Evolutionary conservation across 345 rosid species (phyloP).

Genomic region (Populus simonii): DNA sequence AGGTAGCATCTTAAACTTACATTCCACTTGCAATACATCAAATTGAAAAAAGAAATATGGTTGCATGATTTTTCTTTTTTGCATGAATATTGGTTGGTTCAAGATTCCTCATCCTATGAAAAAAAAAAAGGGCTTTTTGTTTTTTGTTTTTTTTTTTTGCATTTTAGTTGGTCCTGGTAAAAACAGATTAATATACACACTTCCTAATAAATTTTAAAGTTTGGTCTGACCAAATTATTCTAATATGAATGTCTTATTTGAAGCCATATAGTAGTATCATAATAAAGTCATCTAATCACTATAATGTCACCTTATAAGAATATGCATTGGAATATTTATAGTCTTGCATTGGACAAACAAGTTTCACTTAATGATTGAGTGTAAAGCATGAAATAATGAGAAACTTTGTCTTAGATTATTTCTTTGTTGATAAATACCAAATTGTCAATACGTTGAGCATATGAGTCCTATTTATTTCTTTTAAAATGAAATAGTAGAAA

Average conservation of each 20-base stretch:
- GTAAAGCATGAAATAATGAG: neutral
- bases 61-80: too few relatives aligned
- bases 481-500: neutral
- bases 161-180: conserved; percentile 71
- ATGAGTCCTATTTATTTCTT: too few relatives aligned
- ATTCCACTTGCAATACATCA: too few relatives aligned
- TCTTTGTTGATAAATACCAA: neutral
- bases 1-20: conserved; percentile 21
- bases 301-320: neutral
- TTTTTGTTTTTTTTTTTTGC: conserved; percentile 50
- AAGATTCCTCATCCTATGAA: conserved; percentile 24
- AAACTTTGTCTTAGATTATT: too few relatives aligned
- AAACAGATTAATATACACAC: conserved; percentile 62
- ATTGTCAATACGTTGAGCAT: too few relatives aligned
- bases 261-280: conserved; percentile 9
- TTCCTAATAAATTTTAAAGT: conserved; percentile 62
- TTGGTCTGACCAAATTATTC: conserved; percentile 61
- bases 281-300: neutral
- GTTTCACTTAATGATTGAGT: neutral
- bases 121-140: conserved; percentile 36
- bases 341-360: neutral
- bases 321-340: too few relatives aligned
- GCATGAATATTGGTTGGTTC: neutral
- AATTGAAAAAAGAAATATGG: too few relatives aligned
- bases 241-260: conserved; percentile 74